Conservation (phyloP, 108 stramenopile species). For the Nitzschia sp. region DNA sequence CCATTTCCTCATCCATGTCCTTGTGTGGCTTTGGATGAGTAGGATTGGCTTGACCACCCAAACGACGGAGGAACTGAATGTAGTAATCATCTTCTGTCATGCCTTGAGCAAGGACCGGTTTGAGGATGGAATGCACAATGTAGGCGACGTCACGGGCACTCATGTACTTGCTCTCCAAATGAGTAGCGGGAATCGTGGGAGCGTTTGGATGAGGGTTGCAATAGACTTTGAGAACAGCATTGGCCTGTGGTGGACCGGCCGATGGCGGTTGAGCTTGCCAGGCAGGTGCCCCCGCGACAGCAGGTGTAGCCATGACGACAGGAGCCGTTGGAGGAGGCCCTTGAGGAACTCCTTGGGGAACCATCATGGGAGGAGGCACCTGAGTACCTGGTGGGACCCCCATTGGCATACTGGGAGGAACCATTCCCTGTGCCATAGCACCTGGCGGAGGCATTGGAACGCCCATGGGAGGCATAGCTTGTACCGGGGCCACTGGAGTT, state of each 20-base stretch:
- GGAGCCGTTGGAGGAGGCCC: slow-evolving; percentile 24
- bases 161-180: slow-evolving; percentile 56
- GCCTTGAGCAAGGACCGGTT: slow-evolving; percentile 48
- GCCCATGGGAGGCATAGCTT: slow-evolving; percentile 1
- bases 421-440: neutral
- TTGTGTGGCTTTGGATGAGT: slow-evolving; percentile 40
- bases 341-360: slow-evolving; percentile 19
- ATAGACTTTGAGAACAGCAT: slow-evolving; percentile 19
- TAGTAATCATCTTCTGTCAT: slow-evolving; percentile 49
- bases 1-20: slow-evolving; percentile 52
- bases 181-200: slow-evolving; percentile 62
- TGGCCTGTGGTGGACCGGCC: slow-evolving; percentile 2
- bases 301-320: slow-evolving; percentile 17
- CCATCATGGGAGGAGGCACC: slow-evolving; percentile 19
- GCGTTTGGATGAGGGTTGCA: slow-evolving; percentile 71
- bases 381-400: slow-evolving; percentile 3
- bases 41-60: slow-evolving; percentile 30
- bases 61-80: slow-evolving; percentile 40
- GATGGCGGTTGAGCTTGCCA: no score
- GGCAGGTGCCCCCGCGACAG: slow-evolving; percentile 22
- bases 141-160: slow-evolving; percentile 66
- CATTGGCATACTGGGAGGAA: slow-evolving; percentile 15
- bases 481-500: slow-evolving; percentile 7
- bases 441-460: slow-evolving; percentile 14
- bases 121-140: slow-evolving; percentile 74